Evolutionary conservation across 352 stramenopile species (phyloP).

Genomic region (Pythium myriotylum): DNA sequence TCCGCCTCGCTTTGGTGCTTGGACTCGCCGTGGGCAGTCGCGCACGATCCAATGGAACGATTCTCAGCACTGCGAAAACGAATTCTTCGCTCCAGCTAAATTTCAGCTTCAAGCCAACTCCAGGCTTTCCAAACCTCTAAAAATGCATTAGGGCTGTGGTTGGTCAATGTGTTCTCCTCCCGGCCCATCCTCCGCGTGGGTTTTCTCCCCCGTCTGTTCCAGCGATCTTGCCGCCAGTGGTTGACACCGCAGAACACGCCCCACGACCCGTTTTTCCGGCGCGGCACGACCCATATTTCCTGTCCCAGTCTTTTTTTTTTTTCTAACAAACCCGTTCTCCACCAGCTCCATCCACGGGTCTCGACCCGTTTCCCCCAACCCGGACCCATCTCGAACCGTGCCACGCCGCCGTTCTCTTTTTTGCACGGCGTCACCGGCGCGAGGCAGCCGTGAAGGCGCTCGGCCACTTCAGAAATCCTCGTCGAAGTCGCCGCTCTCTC

Average conservation of each 20-base stretch:
- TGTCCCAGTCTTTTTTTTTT: too few relatives aligned
- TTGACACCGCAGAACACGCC: neutral
- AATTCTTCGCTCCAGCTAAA: conserved; percentile 8
- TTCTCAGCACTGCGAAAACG: conserved; percentile 2
- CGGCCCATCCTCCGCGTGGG: conserved; percentile 5
- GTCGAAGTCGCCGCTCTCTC: conserved; percentile 22
- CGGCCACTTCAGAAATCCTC: conserved; percentile 33
- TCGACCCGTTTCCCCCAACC: too few relatives aligned
- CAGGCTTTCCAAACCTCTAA: neutral
- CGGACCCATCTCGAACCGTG: neutral
- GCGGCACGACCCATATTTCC: too few relatives aligned
- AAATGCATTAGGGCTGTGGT: conserved; percentile 6
- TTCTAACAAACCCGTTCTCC: neutral
- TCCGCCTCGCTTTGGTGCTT: conserved; percentile 23
- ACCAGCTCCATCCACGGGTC: too few relatives aligned
- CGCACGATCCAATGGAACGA: neutral
- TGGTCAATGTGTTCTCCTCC: neutral
- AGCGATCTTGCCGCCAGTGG: conserved; percentile 3
- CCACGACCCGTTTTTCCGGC: too few relatives aligned
- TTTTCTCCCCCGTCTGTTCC: conserved; percentile 11
- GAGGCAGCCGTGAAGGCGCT: conserved; percentile 17
- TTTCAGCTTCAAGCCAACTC: neutral
- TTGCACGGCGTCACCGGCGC: conserved; percentile 23
- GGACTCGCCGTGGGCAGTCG: conserved; percentile 7
- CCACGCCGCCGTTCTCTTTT: conserved; percentile 23